A percentile compares a stretch with the other conserved stretches of the same genome.
These are phyloP conservation scores for Drechslerella stenobrocha DNA, from an alignment of 2,329 filamentous ascomycete genomes.

Conservation along the genomic window DNA sequence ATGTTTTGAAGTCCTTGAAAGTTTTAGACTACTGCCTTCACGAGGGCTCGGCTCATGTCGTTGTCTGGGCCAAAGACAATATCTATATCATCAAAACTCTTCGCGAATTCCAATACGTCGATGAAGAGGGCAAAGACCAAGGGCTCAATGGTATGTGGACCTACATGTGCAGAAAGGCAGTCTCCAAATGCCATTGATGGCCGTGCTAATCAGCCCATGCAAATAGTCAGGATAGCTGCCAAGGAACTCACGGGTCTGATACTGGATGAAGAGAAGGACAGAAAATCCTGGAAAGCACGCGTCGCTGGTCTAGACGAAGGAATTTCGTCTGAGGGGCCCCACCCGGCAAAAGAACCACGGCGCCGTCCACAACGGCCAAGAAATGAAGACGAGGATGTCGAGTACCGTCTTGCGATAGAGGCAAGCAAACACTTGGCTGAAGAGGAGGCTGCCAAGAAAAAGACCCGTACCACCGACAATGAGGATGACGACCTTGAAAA, in stretches of 20 bases:
- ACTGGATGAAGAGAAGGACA: constrained; percentile 89
- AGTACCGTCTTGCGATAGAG: constrained; percentile 87
- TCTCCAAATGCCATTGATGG: too few species aligned
- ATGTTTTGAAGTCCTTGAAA: constrained; percentile 95
- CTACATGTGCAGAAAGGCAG: too few species aligned
- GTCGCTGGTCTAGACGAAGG: constrained; percentile 91
- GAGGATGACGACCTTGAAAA: constrained; percentile 90
- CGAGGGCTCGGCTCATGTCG: constrained; percentile 92
- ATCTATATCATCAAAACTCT: constrained; percentile 98
- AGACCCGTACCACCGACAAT: constrained; percentile 63
- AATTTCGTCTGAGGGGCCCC: constrained; percentile 57
- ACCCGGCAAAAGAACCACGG: constrained; percentile 54
- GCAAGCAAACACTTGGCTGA: constrained; percentile 95
- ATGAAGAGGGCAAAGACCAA: constrained; percentile 93
- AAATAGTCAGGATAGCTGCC: constrained; percentile 83
- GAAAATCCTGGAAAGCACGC: constrained; percentile 94
- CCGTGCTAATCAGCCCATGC: not conserved
- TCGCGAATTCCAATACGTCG: constrained; percentile 93
- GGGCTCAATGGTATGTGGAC: constrained; percentile 81
- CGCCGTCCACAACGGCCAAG: constrained; percentile 60
- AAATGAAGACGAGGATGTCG: constrained; percentile 80
- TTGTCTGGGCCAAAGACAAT: constrained; percentile 97
- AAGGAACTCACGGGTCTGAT: constrained; percentile 93
- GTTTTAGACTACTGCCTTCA: constrained; percentile 97
- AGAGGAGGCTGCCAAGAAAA: constrained; percentile 74